A percentile compares a stretch with the other conserved stretches of the same genome.
Evolutionary conservation across 106 monocot genomes (phyloP).

Genomic region (Dendrobium catenatum): DNA sequence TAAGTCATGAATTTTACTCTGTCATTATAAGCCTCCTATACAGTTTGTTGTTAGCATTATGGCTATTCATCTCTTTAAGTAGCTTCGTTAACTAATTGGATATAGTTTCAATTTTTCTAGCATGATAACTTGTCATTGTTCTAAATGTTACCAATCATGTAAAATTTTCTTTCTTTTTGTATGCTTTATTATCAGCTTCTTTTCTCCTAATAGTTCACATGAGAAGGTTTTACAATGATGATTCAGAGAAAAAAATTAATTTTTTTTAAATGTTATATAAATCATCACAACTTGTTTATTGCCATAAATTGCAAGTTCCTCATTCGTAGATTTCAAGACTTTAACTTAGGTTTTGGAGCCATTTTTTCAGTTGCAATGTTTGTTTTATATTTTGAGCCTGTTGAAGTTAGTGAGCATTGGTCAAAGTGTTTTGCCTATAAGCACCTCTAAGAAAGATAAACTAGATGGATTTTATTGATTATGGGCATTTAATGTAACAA

Average conservation of each 20-base stretch:
- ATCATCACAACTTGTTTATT: background rate
- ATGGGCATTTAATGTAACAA: background rate
- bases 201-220: background rate
- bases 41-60: background rate
- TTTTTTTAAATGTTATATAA: background rate
- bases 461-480: background rate
- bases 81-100: background rate
- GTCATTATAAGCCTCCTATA: background rate
- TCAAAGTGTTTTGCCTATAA: background rate
- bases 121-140: background rate
- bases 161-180: background rate
- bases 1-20: constrained; percentile 20
- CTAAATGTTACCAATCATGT: background rate
- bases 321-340: background rate
- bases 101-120: background rate
- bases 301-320: background rate
- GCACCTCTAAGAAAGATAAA: background rate
- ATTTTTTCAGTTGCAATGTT: background rate
- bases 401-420: background rate
- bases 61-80: background rate
- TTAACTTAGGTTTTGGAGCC: background rate
- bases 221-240: background rate
- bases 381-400: background rate
- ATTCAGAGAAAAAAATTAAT: background rate
- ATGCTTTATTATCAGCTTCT: background rate